Evolutionary conservation across 1,284 basidiomycete genomes (phyloP), one percentile per base, ranked within the genome.

Genomic region (Cryptococcus sp.): DNA sequence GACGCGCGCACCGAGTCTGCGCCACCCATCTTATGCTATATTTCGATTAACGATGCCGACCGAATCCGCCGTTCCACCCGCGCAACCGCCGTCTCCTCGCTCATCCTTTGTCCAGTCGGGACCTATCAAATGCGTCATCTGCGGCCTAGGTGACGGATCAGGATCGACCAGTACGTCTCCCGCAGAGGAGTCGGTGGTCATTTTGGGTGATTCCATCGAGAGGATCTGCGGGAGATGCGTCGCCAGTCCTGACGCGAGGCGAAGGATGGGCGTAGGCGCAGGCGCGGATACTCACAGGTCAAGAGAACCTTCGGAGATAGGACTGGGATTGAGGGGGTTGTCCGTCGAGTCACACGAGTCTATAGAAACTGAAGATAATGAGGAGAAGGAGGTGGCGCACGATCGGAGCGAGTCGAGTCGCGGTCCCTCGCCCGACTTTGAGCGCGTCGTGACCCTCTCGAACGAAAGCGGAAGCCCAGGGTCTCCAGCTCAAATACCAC

Each of bases 81-180:
- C 61, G 20, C 47, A 54, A 11, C 50, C 49, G 20, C 47, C 51
- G 41, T 42, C 46, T 16, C 56, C 52, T 43, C 50, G 39, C 45
- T 48, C 50, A 49, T 38, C 56, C 52, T 35, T 35, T 35, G 30
- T 35, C 47, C 52, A 52, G 19, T 20, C 23, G 11, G 62, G 56
- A 5, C 42, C 53, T 13, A 64, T 72, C 62, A 77, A 77, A 63
- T 77, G 75, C 56, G 58, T 70, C 1, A 46, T 70, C 22, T 77
- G 75, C 60, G 75, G 75, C 15, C 55, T 62, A 2, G 69, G 59
- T 17, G 55, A 61, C 48, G 30, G 65, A 47, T 50, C 60, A 13
- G 38, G 52, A 1, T 30, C 56, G 13, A 48, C 58, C 3, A 49
- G 47, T 19, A 38, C 51, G n/a, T 23, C 39, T 19, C 40, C 50